Evolutionary conservation across 148 eudicot species (phyloP), one percentile per base, ranked within the genome.

Genomic region (Camellia japonica): DNA sequence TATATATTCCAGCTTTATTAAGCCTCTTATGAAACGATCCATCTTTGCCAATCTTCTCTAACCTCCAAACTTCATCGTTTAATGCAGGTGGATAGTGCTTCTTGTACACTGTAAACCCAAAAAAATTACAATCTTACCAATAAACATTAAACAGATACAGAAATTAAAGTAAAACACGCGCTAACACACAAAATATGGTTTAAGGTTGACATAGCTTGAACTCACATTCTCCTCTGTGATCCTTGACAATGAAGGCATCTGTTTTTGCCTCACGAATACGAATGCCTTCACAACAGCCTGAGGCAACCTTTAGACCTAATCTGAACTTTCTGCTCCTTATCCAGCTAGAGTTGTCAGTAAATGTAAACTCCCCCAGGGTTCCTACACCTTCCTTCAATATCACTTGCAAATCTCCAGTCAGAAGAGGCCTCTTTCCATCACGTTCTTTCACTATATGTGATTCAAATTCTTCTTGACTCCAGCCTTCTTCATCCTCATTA

Each of bases 301-400:
- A 77, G 44, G 90, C 92, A 68, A 89, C 91, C 84, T 85, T 91
- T 51, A 95, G 85, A 42, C 98, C 98, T 7, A 95, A 85, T 78
- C 98, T 90, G 79, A 95, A 95, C 73, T 93, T 92, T 84, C 97
- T 87, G 84, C 97, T 95, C 77, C 97, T 85, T 60, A 93, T 91
- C 97, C 98, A 93, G 81, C 98, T 95, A 58, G 98, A 95, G 78
- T 95, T 95, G 82, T 96, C 99, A 4, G 99, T 96, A 84, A 96
- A 96, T 61, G 92, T 84, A 77, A 96, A 83, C 78, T 96, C 98
- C 46, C 98, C 97, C n/a, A 96, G 89, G 60, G 94, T 92, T 76
- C 98, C 98, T 9, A 96, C 91, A 78, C 99, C 98, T 83, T 96
- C 97, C 83, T 92, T 94, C 78, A 96, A 79, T 2, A 76, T 85